Base-by-base conservation (phyloP, 2,329 filamentous ascomycete species). In the Microsporum ferrugineum region DNA sequence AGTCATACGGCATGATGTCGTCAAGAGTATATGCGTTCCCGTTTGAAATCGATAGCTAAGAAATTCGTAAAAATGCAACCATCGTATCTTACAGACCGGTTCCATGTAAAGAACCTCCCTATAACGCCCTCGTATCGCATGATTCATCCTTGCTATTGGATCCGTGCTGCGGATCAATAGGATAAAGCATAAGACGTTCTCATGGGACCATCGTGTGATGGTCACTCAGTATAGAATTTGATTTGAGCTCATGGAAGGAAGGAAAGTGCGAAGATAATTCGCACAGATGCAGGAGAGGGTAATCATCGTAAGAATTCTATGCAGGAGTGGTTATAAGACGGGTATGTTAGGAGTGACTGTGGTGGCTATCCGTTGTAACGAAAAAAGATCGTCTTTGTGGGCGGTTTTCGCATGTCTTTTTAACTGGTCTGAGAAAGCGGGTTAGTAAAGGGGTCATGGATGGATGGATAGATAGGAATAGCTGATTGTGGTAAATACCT, bases 371-470 rank as follows among this genome's bases (percentile, higher is more conserved):
- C 70, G 60, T 2, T 62, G 6, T 23, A 23, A 39, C 67, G 34
- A 57, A 29, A 41, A 33, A 27, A 57, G 14, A n/a, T 57, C 34
- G 65, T 51, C 61, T 65, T 74, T 75, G 57, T 76, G 73, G 0
- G 73, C 75, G 23, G 72, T 72, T 59, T 67, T 68, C 41, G 73
- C 65, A 60, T 76, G 73, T 43, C 73, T 72, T 68, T 76, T 76
- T 5, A 76, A 62, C 70, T 76, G 73, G 31, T 76, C 73, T 76
- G 31, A 3, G 39, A n/a, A 12, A 49, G 34, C 3, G 23, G n/a
- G 61, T 53, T 31, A 51, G 56, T 39, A 8, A 49, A 29, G 27
- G 29, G 23, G 10, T 7, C 38, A 14, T 5, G 41, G 7, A 33
- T 36, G 2, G 45, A 2, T 8, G 8, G 17, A 12, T 10, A 36